A percentile compares a stretch with the other conserved stretches of the same genome.
These are phyloP conservation scores for Trametes cingulata DNA, from an alignment of 768 basidiomycete genomes.

Conservation along the genomic window DNA sequence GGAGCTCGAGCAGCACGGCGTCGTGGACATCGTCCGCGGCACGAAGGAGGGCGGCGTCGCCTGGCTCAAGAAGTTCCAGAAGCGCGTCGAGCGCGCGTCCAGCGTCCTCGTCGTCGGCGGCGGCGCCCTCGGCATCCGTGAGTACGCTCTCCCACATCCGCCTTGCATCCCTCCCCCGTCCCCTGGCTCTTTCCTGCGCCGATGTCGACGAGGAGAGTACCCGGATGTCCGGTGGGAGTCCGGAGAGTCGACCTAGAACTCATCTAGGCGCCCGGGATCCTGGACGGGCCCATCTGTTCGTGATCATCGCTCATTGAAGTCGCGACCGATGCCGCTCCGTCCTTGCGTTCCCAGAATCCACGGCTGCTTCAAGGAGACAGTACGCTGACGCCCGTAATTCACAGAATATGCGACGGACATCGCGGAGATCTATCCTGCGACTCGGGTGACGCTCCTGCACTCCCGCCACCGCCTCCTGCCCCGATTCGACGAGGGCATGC, in stretches of 20 bases:
- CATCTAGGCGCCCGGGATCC: conserved; percentile 6
- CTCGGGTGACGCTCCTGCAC: conserved; percentile 59
- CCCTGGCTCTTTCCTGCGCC: not conserved
- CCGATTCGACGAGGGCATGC: conserved; percentile 52
- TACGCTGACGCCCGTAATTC: not conserved
- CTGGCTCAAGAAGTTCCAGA: conserved; percentile 55
- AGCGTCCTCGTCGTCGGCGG: conserved; percentile 69
- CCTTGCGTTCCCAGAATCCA: not conserved
- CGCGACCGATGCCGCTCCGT: too few relatives aligned
- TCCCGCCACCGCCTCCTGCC: conserved; percentile 57
- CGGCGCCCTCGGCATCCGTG: conserved; percentile 73
- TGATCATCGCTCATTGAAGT: not conserved
- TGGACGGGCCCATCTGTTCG: not conserved
- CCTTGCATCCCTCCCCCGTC: not conserved
- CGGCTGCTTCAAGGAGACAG: too few relatives aligned
- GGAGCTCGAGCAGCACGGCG: conserved; percentile 8
- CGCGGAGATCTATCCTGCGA: conserved; percentile 50
- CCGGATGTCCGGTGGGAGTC: conserved; percentile 1
- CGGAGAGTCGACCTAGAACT: not conserved
- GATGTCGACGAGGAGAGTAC: not conserved
- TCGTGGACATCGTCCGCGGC: conserved; percentile 33
- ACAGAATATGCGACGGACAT: conserved; percentile 68
- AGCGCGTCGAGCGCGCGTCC: conserved; percentile 44
- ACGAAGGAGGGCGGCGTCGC: conserved; percentile 49
- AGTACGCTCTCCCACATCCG: conserved; percentile 27